These are phyloP conservation scores for Termitomyces sp. DNA, from an alignment of 768 basidiomycete genomes.

Conservation along the genomic window DNA sequence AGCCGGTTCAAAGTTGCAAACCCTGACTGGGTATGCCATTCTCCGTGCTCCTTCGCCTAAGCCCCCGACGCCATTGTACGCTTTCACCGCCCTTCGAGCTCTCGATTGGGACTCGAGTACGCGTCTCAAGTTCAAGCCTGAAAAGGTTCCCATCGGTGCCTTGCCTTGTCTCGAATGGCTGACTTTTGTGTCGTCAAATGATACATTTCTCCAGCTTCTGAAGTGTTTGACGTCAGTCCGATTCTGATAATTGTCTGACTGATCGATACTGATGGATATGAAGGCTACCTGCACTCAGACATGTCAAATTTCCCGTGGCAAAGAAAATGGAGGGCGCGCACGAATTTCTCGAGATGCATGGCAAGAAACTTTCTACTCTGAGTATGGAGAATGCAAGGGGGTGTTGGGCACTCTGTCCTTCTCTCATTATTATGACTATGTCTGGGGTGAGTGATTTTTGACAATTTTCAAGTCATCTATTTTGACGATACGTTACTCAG, in stretches of 20 bases:
- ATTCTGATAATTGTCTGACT: background rate
- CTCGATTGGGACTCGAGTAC: constrained; percentile 2
- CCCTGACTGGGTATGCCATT: background rate
- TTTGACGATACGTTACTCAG: background rate
- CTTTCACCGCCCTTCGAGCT: background rate
- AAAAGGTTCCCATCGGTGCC: background rate
- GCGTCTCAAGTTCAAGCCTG: background rate
- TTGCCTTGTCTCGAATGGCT: background rate
- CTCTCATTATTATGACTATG: background rate
- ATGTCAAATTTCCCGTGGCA: background rate
- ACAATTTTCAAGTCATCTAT: background rate
- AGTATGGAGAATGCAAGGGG: background rate
- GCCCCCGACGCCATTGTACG: background rate
- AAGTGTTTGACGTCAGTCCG: constrained; percentile 1
- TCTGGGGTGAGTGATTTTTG: background rate
- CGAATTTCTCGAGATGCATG: background rate
- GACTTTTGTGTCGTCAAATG: background rate
- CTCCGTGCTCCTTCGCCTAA: background rate
- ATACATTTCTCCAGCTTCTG: constrained; percentile 1
- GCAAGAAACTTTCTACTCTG: background rate
- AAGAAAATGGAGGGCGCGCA: background rate
- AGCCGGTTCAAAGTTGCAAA: constrained; percentile 1
- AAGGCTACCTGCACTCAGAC: background rate
- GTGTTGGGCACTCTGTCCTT: constrained; percentile 3
- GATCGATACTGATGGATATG: background rate